These are phyloP conservation scores for Chrysopogon serrulatus DNA, from an alignment of 176 grass and related monocot genomes.

Conservation along the genomic window DNA sequence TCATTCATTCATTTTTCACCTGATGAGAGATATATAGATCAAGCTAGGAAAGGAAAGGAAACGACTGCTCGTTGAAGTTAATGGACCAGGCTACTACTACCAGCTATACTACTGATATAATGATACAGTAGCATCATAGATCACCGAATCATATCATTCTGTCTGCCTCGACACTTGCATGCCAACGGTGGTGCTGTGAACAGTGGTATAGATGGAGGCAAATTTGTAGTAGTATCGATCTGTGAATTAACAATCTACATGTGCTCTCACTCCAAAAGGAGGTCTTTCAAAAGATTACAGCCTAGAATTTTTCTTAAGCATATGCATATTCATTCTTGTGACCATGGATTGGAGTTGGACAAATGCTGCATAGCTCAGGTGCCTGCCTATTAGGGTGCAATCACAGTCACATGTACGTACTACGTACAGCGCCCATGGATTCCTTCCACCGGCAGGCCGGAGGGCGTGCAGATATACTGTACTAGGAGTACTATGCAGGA, in stretches of 20 bases:
- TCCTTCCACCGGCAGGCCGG: slow-evolving; percentile 7
- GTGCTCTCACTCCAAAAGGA: not conserved
- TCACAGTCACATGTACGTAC: slow-evolving; percentile 9
- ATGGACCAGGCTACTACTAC: too few relatives aligned
- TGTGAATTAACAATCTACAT: slow-evolving; percentile 8
- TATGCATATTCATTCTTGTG: not conserved
- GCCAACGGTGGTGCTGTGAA: not conserved
- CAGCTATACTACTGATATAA: not conserved
- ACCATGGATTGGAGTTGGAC: not conserved
- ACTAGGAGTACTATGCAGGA: not conserved
- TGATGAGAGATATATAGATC: not conserved
- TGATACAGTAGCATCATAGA: not conserved
- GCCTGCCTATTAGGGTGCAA: not conserved
- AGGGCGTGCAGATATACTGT: too few relatives aligned
- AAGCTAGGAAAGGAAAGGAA: too few relatives aligned
- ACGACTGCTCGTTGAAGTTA: not conserved
- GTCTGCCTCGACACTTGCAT: not conserved
- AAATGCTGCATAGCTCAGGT: slow-evolving; percentile 7
- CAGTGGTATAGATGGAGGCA: not conserved
- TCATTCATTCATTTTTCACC: too few relatives aligned
- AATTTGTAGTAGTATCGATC: not conserved
- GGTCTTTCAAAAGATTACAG: not conserved
- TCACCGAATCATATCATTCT: slow-evolving; percentile 32
- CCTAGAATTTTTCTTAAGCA: not conserved
- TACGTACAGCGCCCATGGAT: slow-evolving; percentile 9